Base-by-base conservation (phyloP, 345 rosid genomes). In the Leavenworthia alabamica region DNA sequence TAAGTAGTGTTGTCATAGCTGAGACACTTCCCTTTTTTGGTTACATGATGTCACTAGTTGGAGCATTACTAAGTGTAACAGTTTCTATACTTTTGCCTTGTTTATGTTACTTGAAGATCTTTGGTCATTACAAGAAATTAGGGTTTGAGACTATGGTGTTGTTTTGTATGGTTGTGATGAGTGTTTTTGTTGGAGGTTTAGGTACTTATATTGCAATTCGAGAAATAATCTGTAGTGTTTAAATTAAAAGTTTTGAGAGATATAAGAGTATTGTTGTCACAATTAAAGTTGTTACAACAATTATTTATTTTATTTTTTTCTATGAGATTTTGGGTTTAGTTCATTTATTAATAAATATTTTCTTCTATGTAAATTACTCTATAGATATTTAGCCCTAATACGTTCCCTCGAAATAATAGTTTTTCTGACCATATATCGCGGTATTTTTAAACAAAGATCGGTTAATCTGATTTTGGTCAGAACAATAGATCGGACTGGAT, bases 31-130 rank as follows among this genome's bases (percentile, higher is more conserved):
- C 78, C 9, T 76, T 63, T n/a, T 78, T 81, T 13, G 73, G 74
- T 11, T 71, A 60, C 6, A 37, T 78, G 56, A 58, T 62, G 61
- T 61, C 81, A 2, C 43, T 79, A 10, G 61, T 56, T 24, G 83
- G 85, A 58, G 76, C 79, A 3, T 33, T 62, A 40, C 53, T 79
- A 3, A 60, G 67, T 14, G 75, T 78, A 1, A 28, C 66, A 14
- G 79, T 65, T 11, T 78, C 80, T 0, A 65, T 75, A 36, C 13
- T 80, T 55, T 49, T 78, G 29, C 80, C 82, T 12, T 75, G 78
- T 17, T 4, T 70, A 9, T 70, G 80, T 57, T 75, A 73, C 71
- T 56, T 70, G 77, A 78, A 73, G 66, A 78, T 76, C 42, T 63
- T 55, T 68, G 47, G 73, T 32, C 56, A 37, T 9, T 40, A 70